These are phyloP conservation scores for Pichiaceae sp. DNA, from an alignment of 1,139 yeast genomes.

Conservation along the genomic window DNA sequence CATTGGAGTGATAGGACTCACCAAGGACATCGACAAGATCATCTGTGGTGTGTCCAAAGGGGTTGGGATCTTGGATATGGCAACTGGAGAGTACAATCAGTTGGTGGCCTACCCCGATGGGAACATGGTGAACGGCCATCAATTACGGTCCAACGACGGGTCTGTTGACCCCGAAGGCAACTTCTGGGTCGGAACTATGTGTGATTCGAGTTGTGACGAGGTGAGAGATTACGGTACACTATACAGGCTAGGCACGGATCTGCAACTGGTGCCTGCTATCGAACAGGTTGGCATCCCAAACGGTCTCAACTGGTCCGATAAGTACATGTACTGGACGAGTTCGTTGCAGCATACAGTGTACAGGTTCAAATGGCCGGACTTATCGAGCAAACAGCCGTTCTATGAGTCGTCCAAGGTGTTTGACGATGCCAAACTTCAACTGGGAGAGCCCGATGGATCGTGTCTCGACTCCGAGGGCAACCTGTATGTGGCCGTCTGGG, in stretches of 20 bases:
- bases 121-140: slow-evolving; percentile 17
- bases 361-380: slow-evolving; percentile 43
- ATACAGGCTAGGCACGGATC: slow-evolving; percentile 32
- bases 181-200: slow-evolving; percentile 71
- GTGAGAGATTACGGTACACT: slow-evolving; percentile 34
- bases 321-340: slow-evolving; percentile 61
- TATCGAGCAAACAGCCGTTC: slow-evolving; percentile 34
- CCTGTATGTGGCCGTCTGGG: slow-evolving; percentile 64
- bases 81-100: slow-evolving; percentile 33
- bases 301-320: slow-evolving; percentile 66
- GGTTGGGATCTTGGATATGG: slow-evolving; percentile 41
- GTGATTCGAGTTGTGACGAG: slow-evolving; percentile 36
- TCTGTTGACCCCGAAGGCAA: slow-evolving; percentile 61
- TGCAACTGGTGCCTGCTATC: slow-evolving; percentile 21
- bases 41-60: slow-evolving; percentile 52
- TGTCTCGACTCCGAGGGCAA: slow-evolving; percentile 54
- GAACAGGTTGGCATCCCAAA: slow-evolving; percentile 49
- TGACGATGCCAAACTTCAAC: slow-evolving; percentile 14
- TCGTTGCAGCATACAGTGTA: slow-evolving; percentile 53
- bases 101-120: slow-evolving; percentile 36
- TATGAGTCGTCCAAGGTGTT: slow-evolving; percentile 32
- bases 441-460: slow-evolving; percentile 76
- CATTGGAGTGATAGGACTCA: slow-evolving; percentile 59
- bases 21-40: slow-evolving; percentile 33
- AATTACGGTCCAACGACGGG: slow-evolving; percentile 67